Base-by-base conservation (phyloP, 73 alveolate species). In the Paramecium sonneborni region DNA sequence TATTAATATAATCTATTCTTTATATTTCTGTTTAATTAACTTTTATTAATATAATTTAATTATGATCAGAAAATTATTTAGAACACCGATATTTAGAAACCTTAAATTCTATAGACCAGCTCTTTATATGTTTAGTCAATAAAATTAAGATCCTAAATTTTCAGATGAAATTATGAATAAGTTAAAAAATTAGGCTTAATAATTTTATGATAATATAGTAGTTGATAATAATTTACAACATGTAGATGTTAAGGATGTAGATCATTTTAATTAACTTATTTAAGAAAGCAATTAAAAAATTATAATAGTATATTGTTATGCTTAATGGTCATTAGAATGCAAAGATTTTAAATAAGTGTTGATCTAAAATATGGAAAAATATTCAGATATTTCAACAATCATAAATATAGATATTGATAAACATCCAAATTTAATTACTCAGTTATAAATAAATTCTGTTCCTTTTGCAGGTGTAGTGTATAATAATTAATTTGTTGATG, bases 141-240 rank as follows among this genome's bases (percentile, higher is more conserved):
- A 26, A 62, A 62, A 62, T 38, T 15, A 72, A 72, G 86, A 72
- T 72, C 86, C 86, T 72, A 72, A 72, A 72, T 72, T 35, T 21
- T 72, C 86, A 35, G 67, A 72, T 5, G 57, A 32, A 12, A 24
- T 72, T 15, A 28, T 72, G 44, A 72, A 34, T 72, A 72, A 72
- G 20, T 72, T 72, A 30, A 72, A 72, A 30, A 32, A 72, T 23
- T 32, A 72, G 12, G 86, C 86, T 12, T 72, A 72, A 72, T 20
- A 72, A 34, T 72, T 35, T 15, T 72, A 72, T 72, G 86, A 72
- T 6, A 72, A 72, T 21, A 72, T 38, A 30, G 44, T 72, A 4
- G 57, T 72, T 18, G 86, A 72, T 28, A 41, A 72, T 34, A 21
- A 30, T 5, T 11, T 28, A n/a, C 18, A 34, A 15, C 24, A 30